These are phyloP conservation scores for Sporothrix schenckii DNA, from an alignment of 2,329 filamentous ascomycete species.

Conservation along the genomic window DNA sequence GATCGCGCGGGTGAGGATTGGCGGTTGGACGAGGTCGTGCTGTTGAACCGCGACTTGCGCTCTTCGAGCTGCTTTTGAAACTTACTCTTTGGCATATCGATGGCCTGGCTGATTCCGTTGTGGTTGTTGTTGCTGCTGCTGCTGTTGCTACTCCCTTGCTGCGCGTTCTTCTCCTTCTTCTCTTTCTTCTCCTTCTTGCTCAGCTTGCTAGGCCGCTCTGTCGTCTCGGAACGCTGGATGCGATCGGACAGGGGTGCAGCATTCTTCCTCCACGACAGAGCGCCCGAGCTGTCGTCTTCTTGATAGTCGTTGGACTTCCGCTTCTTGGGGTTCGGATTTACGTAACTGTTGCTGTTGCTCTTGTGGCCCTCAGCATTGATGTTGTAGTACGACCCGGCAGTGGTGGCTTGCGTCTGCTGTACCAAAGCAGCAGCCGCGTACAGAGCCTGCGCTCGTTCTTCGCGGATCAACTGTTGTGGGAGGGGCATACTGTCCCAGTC, in stretches of 20 bases:
- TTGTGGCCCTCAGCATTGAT: conserved; percentile 15
- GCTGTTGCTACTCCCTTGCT: neutral
- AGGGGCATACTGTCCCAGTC: conserved; percentile 84
- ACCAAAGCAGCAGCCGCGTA: conserved; percentile 30
- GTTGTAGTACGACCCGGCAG: conserved; percentile 21
- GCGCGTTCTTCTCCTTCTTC: conserved; percentile 24
- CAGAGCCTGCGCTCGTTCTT: conserved; percentile 57
- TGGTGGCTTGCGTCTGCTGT: conserved; percentile 24
- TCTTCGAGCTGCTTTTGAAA: conserved; percentile 84
- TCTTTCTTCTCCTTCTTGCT: conserved; percentile 35
- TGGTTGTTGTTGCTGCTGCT: conserved; percentile 13
- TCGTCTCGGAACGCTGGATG: conserved; percentile 59
- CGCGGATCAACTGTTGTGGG: conserved; percentile 79
- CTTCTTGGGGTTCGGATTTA: conserved; percentile 65
- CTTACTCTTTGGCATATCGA: conserved; percentile 67
- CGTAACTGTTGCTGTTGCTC: conserved; percentile 33
- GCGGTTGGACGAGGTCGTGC: conserved; percentile 39
- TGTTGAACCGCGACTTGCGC: conserved; percentile 85
- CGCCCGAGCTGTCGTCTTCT: conserved; percentile 48
- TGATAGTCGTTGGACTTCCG: conserved; percentile 74
- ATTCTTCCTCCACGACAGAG: conserved; percentile 74
- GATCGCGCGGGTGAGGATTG: conserved; percentile 51
- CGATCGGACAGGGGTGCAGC: conserved; percentile 70
- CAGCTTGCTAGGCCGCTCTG: conserved; percentile 34
- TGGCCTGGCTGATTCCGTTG: conserved; percentile 40